These are phyloP conservation scores for Cladobotryum protrusum DNA, from an alignment of 2,329 filamentous ascomycete genomes.

Conservation along the genomic window DNA sequence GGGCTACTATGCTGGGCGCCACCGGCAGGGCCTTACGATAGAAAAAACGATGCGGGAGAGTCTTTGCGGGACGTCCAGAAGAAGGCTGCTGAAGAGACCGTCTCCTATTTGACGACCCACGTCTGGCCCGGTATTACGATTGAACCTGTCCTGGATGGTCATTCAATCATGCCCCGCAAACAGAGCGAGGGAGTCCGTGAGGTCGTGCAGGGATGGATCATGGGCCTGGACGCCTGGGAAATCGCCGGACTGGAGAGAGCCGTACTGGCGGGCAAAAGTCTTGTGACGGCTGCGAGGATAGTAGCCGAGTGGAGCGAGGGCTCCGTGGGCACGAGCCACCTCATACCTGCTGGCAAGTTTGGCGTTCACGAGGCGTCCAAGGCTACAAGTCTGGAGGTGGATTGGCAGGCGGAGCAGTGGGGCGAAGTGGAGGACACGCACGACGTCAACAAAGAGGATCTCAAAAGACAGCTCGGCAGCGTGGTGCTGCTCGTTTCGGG, in stretches of 20 bases:
- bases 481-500: slow-evolving; percentile 75
- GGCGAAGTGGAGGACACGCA: slow-evolving; percentile 98
- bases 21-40: slow-evolving; percentile 42
- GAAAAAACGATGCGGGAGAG: slow-evolving; percentile 42
- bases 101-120: slow-evolving; percentile 61
- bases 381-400: slow-evolving; percentile 75
- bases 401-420: slow-evolving; percentile 87
- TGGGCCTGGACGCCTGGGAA: slow-evolving; percentile 67
- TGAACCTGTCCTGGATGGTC: slow-evolving; percentile 68
- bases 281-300: slow-evolving; percentile 70
- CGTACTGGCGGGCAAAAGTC: slow-evolving; percentile 77
- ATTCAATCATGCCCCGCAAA: slow-evolving; percentile 66
- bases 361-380: slow-evolving; percentile 76
- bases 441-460: slow-evolving; percentile 88
- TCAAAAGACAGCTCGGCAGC: slow-evolving; percentile 81
- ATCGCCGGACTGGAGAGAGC: slow-evolving; percentile 81
- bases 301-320: slow-evolving; percentile 84
- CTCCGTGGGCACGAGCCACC: slow-evolving; percentile 45
- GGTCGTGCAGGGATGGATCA: slow-evolving; percentile 72
- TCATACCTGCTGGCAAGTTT: slow-evolving; percentile 42
- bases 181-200: slow-evolving; percentile 72
- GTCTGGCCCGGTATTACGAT: slow-evolving; percentile 84
- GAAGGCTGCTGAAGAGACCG: slow-evolving; percentile 61
- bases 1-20: slow-evolving; percentile 84
- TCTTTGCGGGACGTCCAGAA: slow-evolving; percentile 69